Base-by-base conservation (phyloP, 1,139 yeast species). In the Yamadazyma membranifaciens region DNA sequence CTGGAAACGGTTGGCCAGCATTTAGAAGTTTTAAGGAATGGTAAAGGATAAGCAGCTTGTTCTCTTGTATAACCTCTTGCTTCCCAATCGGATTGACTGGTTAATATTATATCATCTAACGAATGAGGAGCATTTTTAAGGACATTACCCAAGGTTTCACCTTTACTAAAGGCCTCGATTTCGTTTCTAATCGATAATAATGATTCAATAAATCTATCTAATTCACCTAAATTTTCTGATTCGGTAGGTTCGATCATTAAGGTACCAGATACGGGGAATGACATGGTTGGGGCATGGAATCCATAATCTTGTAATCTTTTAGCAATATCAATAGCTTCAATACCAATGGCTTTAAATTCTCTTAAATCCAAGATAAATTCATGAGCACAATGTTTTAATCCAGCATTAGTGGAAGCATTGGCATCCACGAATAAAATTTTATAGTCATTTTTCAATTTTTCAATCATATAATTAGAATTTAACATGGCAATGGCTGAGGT, bases 211-310 rank as follows among this genome's bases (percentile, higher is more conserved):
- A 92, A 92, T 56, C 97, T 78, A 65, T 92, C 94, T 51, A 92
- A 73, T 68, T 92, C 98, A 41, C 74, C 86, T 57, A 85, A 68
- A 58, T 88, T 82, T 67, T 92, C 98, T 16, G 94, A 83, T 66
- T 92, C 98, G 4, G 98, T 92, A 44, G 98, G 98, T 67, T 92
- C 98, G 50, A 92, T 83, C 98, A 92, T 92, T 53, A 92, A 75
- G 3, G 98, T 92, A 46, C 95, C 95, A 10, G 97, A 91, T 40
- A 92, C 96, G 16, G 98, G 98, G 87, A 94, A 92, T 1, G 98
- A 92, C 88, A 92, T 83, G 37, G 98, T 92, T 51, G 98, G 98
- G 1, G 97, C 97, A 64, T 92, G 98, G 82, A 92, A 92, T 1
- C 98, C 97, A 60, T 91, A 92, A 67, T 92, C 98, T 66, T 92